These are phyloP conservation scores for Sclerotinia spermophila DNA, from an alignment of 2,329 filamentous ascomycete species.

Conservation along the genomic window DNA sequence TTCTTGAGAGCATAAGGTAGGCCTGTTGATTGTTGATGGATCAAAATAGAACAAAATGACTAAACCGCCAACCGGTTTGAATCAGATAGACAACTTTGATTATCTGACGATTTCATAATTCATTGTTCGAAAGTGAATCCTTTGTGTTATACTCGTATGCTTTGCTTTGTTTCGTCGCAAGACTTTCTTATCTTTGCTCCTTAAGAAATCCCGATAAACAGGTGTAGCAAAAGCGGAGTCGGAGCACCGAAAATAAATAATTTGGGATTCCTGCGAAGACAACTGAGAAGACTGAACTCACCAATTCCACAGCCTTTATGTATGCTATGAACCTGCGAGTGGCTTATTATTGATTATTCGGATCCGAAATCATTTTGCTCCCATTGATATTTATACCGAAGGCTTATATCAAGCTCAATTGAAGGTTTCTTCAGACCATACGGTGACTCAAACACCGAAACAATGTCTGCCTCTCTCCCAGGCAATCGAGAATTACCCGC, in stretches of 20 bases:
- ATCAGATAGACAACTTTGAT: neutral
- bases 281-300: neutral
- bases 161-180: neutral
- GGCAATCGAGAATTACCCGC: constrained; percentile 77
- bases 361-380: constrained; percentile 9
- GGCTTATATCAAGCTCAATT: constrained; percentile 7
- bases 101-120: neutral
- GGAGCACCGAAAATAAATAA: constrained; percentile 12
- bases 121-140: neutral
- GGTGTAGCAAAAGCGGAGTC: constrained; percentile 14
- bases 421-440: neutral
- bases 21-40: neutral
- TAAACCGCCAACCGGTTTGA: neutral
- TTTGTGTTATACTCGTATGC: neutral
- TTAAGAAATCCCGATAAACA: neutral
- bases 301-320: neutral
- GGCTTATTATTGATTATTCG: neutral
- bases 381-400: neutral
- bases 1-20: neutral
- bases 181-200: neutral
- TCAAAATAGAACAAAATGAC: neutral
- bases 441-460: neutral
- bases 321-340: neutral
- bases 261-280: neutral
- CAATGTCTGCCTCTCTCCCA: constrained; percentile 63